Evolutionary conservation across 345 rosid genomes (phyloP).

Genomic region (Passiflora organensis): DNA sequence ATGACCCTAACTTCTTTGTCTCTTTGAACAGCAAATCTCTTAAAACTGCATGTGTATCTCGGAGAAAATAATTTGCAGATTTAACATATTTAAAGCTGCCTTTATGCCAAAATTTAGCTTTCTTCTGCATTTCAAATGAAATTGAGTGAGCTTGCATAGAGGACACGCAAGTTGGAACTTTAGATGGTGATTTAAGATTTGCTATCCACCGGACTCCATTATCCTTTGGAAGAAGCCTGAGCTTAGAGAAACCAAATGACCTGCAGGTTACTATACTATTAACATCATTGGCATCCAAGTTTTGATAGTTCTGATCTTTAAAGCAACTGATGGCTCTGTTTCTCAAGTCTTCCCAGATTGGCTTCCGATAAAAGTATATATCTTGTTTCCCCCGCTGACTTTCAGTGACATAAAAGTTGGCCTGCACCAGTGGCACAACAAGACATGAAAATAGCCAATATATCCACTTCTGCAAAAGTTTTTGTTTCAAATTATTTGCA

Average conservation of each 20-base stretch:
- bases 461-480: constrained; percentile 59
- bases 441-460: constrained; percentile 67
- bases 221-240: constrained; percentile 64
- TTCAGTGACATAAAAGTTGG: constrained; percentile 80
- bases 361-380: constrained; percentile 55
- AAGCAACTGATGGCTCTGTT: constrained; percentile 30
- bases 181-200: constrained; percentile 59
- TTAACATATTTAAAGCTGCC: constrained; percentile 21
- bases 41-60: constrained; percentile 61
- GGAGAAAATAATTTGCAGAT: constrained; percentile 51
- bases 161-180: constrained; percentile 17
- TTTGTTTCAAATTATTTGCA: constrained; percentile 34
- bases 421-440: constrained; percentile 58
- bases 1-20: constrained; percentile 65
- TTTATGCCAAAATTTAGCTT: background rate
- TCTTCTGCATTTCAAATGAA: constrained; percentile 13
- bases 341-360: constrained; percentile 55
- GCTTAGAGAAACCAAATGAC: constrained; percentile 55
- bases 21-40: constrained; percentile 61
- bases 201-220: constrained; percentile 61
- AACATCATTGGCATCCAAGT: constrained; percentile 39
- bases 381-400: constrained; percentile 61
- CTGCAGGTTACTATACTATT: constrained; percentile 32
- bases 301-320: constrained; percentile 35
- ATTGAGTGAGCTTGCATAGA: constrained; percentile 11